phyloP scores from a whole-genome alignment of 2,329 filamentous ascomycete genomes.

The Zymoseptoria crescenta region DNA sequence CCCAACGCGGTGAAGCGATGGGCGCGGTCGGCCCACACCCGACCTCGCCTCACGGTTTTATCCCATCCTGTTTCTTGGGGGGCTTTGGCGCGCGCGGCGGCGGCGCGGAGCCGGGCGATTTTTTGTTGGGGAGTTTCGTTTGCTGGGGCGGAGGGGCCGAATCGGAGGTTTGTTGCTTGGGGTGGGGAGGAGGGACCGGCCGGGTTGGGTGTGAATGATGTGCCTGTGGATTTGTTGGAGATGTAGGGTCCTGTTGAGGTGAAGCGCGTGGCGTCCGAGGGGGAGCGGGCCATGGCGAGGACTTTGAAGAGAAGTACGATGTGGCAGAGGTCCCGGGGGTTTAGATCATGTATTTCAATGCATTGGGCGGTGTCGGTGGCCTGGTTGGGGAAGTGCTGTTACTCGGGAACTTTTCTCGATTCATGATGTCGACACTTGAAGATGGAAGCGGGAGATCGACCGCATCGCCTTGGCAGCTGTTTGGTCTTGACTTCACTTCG shows the following conservation, averaged over 20 bases:
- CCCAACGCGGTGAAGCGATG: slow-evolving; percentile 54
- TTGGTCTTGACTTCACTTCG: background rate
- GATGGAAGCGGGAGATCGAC: background rate
- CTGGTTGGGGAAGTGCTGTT: background rate
- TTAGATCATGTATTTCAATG: slow-evolving; percentile 2
- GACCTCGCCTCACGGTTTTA: slow-evolving; percentile 44
- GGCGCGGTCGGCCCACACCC: slow-evolving; percentile 51
- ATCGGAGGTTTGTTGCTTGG: slow-evolving; percentile 21
- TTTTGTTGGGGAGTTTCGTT: slow-evolving; percentile 48
- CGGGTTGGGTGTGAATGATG: slow-evolving; percentile 31
- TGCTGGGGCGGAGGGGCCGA: slow-evolving; percentile 30
- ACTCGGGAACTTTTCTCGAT: slow-evolving; percentile 3
- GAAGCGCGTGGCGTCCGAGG: slow-evolving; percentile 73
- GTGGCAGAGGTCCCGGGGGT: background rate
- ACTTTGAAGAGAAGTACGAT: background rate
- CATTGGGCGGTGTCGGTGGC: slow-evolving; percentile 2
- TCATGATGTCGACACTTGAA: slow-evolving; percentile 3
- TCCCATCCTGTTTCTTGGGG: slow-evolving; percentile 49
- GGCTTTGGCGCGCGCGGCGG: slow-evolving; percentile 40
- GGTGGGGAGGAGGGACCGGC: slow-evolving; percentile 7
- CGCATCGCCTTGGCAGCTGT: background rate
- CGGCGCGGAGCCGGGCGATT: slow-evolving; percentile 44
- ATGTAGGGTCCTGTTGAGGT: slow-evolving; percentile 64
- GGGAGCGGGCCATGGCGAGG: slow-evolving; percentile 53
- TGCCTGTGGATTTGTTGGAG: slow-evolving; percentile 47